Evolutionary conservation across 768 basidiomycete genomes (phyloP).

Genomic region (Solioccasus polychromus): DNA sequence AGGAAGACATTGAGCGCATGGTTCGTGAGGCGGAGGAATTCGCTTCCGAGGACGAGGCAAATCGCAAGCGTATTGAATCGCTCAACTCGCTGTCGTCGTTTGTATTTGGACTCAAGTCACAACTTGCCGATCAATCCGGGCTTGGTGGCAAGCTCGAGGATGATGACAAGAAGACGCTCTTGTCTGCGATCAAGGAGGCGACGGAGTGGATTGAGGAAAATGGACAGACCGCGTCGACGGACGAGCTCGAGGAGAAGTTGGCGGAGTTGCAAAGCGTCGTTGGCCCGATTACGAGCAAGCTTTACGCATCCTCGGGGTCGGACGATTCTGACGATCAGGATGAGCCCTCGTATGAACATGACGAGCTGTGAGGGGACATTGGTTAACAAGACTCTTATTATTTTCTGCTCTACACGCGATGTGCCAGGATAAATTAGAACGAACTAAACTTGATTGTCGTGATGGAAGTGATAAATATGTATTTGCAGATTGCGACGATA

Average conservation of each 20-base stretch:
- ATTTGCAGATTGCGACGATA: not conserved
- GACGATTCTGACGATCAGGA: slow-evolving; percentile 39
- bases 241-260: slow-evolving; percentile 92
- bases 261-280: slow-evolving; percentile 70
- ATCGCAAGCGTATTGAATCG: slow-evolving; percentile 82
- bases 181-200: slow-evolving; percentile 80
- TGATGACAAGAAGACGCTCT: slow-evolving; percentile 81
- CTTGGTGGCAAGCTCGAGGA: slow-evolving; percentile 84
- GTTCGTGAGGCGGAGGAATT: slow-evolving; percentile 92
- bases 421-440: slow-evolving; percentile 15
- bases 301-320: slow-evolving; percentile 52
- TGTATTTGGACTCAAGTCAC: slow-evolving; percentile 84
- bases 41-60: slow-evolving; percentile 73
- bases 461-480: not conserved
- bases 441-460: not conserved
- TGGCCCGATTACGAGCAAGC: slow-evolving; percentile 82
- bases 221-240: slow-evolving; percentile 69
- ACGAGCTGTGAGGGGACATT: slow-evolving; percentile 44
- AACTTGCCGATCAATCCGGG: slow-evolving; percentile 83
- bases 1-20: slow-evolving; percentile 99
- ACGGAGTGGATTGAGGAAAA: slow-evolving; percentile 92
- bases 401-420: not conserved
- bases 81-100: slow-evolving; percentile 79
- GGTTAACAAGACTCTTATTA: slow-evolving; percentile 9
- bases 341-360: slow-evolving; percentile 45